These are phyloP conservation scores for Alternaria arborescens DNA, from an alignment of 2,329 filamentous ascomycete species.

Conservation along the genomic window DNA sequence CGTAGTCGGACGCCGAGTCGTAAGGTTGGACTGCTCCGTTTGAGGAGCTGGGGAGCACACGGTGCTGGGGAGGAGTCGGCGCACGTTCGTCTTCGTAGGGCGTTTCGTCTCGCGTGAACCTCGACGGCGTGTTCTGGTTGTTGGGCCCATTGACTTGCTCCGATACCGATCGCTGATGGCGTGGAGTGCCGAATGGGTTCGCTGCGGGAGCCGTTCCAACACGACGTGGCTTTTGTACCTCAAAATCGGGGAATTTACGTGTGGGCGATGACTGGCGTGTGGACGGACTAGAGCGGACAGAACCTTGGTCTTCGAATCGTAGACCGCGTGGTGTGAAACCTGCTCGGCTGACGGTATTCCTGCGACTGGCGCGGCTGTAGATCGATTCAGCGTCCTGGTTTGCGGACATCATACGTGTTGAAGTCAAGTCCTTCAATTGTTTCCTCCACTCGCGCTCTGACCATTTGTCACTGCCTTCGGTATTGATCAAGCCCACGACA, in stretches of 20 bases:
- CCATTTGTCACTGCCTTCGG: constrained; percentile 79
- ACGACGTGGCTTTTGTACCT: constrained; percentile 46
- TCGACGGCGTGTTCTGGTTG: constrained; percentile 51
- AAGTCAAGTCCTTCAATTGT: constrained; percentile 86
- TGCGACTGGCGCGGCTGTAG: constrained; percentile 49
- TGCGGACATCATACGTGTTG: constrained; percentile 72
- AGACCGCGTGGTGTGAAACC: constrained; percentile 48
- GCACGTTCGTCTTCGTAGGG: constrained; percentile 45
- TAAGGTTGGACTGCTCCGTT: constrained; percentile 33
- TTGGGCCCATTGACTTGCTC: constrained; percentile 56
- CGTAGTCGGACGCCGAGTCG: constrained; percentile 43
- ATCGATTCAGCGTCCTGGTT: constrained; percentile 48
- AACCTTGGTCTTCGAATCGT: constrained; percentile 55
- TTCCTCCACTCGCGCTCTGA: constrained; percentile 89
- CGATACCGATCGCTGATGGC: constrained; percentile 60
- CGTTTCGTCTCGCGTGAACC: constrained; percentile 49
- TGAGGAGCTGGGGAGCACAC: constrained; percentile 24
- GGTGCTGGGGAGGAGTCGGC: constrained; percentile 55
- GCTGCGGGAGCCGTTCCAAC: constrained; percentile 55
- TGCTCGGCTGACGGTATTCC: constrained; percentile 55
- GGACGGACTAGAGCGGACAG: constrained; percentile 55
- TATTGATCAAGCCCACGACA: constrained; percentile 79
- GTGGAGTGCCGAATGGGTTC: constrained; percentile 35
- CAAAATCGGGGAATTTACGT: constrained; percentile 33
- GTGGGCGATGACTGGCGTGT: constrained; percentile 56